These are phyloP conservation scores for Malassezia slooffiae DNA, from an alignment of 1,284 basidiomycete genomes.

Conservation along the genomic window DNA sequence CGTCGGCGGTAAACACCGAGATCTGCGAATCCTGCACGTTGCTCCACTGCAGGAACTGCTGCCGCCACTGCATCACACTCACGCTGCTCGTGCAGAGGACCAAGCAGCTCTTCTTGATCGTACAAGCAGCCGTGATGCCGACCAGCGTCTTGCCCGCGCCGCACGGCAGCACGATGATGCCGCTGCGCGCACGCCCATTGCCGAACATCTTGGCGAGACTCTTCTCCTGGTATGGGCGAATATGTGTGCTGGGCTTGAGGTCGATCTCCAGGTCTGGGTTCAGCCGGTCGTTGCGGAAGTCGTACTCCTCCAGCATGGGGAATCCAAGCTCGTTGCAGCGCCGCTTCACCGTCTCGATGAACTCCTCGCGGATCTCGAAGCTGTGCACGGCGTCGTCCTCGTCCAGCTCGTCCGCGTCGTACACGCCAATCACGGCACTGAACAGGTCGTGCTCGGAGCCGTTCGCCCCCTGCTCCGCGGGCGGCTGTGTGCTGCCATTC, in stretches of 20 bases:
- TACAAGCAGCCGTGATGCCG: conserved; percentile 96
- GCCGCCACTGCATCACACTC: conserved; percentile 45
- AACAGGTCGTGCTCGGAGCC: conserved; percentile 40
- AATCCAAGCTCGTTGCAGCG: conserved; percentile 45
- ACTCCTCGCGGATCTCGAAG: conserved; percentile 43
- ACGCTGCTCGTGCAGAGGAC: conserved; percentile 62
- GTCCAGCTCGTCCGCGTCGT: conserved; percentile 42
- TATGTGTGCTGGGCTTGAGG: conserved; percentile 44
- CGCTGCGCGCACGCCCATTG: conserved; percentile 54
- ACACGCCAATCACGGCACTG: conserved; percentile 43
- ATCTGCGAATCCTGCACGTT: conserved; percentile 46
- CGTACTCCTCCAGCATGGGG: conserved; percentile 46
- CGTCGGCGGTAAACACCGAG: conserved; percentile 44
- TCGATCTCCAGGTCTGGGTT: conserved; percentile 46
- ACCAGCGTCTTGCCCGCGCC: conserved; percentile 98
- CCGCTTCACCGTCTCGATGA: conserved; percentile 44
- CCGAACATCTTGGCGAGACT: conserved; percentile 46
- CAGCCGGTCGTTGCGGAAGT: conserved; percentile 43
- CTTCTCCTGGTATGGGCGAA: conserved; percentile 46
- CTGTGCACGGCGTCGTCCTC: conserved; percentile 45
- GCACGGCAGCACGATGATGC: conserved; percentile 96
- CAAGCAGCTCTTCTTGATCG: conserved; percentile 97
- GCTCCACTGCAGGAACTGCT: conserved; percentile 45
- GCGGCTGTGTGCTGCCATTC: conserved; percentile 5
- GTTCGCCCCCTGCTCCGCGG: conserved; percentile 17